Evolutionary conservation across 129 eudicot species (phyloP).

Genomic region (Logfia minima): DNA sequence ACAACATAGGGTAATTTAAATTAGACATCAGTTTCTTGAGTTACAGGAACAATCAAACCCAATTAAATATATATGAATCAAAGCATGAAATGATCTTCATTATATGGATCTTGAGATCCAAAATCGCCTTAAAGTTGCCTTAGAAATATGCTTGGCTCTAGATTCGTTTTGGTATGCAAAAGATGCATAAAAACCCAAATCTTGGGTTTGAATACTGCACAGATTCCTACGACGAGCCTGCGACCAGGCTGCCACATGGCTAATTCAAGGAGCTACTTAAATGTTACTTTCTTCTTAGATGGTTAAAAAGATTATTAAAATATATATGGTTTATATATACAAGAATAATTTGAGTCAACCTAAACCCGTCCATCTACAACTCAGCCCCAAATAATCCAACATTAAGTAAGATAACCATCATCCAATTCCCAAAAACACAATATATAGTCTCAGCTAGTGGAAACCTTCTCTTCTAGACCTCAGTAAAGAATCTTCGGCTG

Average conservation of each 20-base stretch:
- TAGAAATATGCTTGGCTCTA: background rate
- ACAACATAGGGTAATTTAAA: too few relatives aligned
- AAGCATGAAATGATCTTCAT: background rate
- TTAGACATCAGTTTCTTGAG: too few relatives aligned
- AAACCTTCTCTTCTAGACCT: slow-evolving; percentile 60
- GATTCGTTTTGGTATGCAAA: background rate
- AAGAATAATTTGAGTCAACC: background rate
- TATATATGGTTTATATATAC: background rate
- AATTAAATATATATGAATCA: background rate
- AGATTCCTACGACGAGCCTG: background rate
- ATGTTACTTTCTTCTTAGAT: background rate
- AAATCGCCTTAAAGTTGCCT: background rate
- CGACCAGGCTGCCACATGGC: background rate
- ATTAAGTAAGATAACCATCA: background rate
- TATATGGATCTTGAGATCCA: background rate
- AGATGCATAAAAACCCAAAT: background rate
- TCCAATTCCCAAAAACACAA: slow-evolving; percentile 9
- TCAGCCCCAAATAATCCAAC: background rate
- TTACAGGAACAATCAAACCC: background rate
- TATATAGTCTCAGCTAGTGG: slow-evolving; percentile 22
- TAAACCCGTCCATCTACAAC: background rate
- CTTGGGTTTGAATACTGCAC: background rate
- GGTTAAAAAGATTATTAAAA: background rate
- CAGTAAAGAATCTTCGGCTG: slow-evolving; percentile 46
- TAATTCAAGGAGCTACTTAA: background rate